Base-by-base conservation (phyloP, 140 eudicot genomes). In the Eryngium alpinum region DNA sequence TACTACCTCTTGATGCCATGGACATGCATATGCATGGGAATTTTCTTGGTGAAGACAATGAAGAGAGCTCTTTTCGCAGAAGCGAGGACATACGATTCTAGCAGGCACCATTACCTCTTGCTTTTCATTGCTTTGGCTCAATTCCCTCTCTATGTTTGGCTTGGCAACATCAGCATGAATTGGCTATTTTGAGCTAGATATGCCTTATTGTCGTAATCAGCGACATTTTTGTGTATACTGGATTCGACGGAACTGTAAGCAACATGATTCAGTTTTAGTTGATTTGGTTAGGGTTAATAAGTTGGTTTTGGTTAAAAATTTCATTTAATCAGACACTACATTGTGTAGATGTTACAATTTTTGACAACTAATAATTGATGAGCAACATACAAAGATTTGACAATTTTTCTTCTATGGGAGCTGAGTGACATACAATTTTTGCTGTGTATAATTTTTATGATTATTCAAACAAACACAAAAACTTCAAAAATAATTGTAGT, bases 71-170 rank as follows among this genome's bases (percentile, higher is more conserved):
- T 83, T 14, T 83, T 79, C 69, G 82, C 86, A 2, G 86, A 83
- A 77, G 89, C 44, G 31, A 83, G 89, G 86, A 76, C 84, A 79
- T 82, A 75, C 21, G 89, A 83, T 66, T 86, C 86, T 0, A 79
- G 84, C 73, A 86, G 65, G 80, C 86, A 83, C 50, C 82, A 83
- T 59, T 79, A 82, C 43, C 77, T 83, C 84, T 80, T 86, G 84
- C 86, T 86, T 75, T 67, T 83, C 79, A 83, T 79, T 56, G 89
- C 84, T n/a, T 43, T 86, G 67, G 89, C 89, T 75, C 89, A 86
- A 83, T 80, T 86, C 81, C 89, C 86, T 5, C 80, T 86, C 5
- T 83, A 83, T 49, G 14, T 83, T 65, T 86, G 89, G 89, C 89
- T 86, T 32, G 89, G 89, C 15, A 86, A 86, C 32, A 52, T 80